Conservation (phyloP, 1,284 basidiomycete genomes). For the Moesziomyces antarcticus region DNA sequence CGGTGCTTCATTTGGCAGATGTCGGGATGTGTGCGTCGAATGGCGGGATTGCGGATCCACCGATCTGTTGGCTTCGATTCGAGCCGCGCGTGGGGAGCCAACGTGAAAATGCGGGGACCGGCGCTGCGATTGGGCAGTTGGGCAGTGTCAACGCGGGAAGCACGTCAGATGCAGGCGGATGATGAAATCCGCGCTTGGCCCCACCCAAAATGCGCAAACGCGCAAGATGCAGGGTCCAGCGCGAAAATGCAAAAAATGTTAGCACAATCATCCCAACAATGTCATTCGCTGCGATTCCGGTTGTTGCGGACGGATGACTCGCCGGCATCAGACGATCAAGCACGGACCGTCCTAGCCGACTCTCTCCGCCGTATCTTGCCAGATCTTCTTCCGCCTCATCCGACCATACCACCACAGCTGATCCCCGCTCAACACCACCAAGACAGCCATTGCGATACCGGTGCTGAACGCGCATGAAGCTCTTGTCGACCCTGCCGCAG, state of each 20-base stretch:
- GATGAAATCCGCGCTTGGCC: conserved; percentile 24
- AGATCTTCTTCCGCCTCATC: neutral
- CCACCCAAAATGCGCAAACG: neutral
- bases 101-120: conserved; percentile 2
- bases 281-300: too few relatives aligned
- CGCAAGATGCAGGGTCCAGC: conserved; percentile 5
- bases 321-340: neutral
- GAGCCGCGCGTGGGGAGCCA: conserved; percentile 1
- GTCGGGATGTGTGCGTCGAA: neutral
- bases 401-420: neutral
- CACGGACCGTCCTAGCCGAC: neutral
- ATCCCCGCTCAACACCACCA: neutral
- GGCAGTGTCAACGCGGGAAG: neutral
- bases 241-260: neutral
- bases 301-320: neutral
- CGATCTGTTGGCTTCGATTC: too few relatives aligned
- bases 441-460: too few relatives aligned
- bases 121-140: conserved; percentile 14
- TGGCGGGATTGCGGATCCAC: neutral
- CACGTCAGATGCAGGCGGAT: conserved; percentile 34
- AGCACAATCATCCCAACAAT: neutral
- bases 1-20: neutral
- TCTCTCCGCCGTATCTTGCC: neutral
- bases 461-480: neutral
- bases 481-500: neutral